Conservation (phyloP, 164 flowering plant species). For the Berberis thunbergii region DNA sequence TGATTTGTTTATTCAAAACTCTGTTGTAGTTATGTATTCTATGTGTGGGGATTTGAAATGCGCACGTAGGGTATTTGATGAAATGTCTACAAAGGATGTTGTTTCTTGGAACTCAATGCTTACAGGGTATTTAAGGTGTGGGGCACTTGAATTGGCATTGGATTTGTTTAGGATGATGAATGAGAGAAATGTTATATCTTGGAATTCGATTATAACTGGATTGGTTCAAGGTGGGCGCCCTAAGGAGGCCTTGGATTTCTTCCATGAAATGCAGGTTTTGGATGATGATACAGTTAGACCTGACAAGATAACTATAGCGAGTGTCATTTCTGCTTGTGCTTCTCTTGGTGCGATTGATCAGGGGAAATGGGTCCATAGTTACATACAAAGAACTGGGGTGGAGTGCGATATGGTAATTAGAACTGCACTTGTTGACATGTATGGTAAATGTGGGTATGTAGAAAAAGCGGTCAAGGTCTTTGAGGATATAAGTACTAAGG, state of each 20-base stretch:
- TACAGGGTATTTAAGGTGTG: conserved; percentile 54
- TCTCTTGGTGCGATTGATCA: conserved; percentile 31
- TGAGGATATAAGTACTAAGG: conserved; percentile 37
- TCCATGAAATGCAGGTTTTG: conserved; percentile 13
- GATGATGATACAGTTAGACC: conserved; percentile 9
- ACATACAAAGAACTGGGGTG: conserved; percentile 40
- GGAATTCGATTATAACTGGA: conserved; percentile 23
- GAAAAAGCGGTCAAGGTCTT: conserved; percentile 47
- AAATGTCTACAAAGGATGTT: conserved; percentile 43
- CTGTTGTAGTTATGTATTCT: conserved; percentile 32
- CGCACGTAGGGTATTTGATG: conserved; percentile 50
- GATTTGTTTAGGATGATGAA: conserved; percentile 40
- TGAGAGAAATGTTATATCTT: conserved; percentile 15
- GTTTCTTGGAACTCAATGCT: conserved; percentile 77
- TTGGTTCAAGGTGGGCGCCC: conserved; percentile 18
- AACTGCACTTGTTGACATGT: conserved; percentile 75
- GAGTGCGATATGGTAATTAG: conserved; percentile 47
- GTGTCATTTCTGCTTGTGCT: conserved; percentile 19
- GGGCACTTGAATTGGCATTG: conserved; percentile 43
- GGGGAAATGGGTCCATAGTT: conserved; percentile 63
- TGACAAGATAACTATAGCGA: conserved; percentile 15
- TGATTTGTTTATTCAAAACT: conserved; percentile 43
- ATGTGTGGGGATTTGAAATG: conserved; percentile 20
- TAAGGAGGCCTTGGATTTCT: conserved; percentile 17
- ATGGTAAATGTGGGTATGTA: conserved; percentile 67